phyloP scores from a whole-genome alignment of 192 early-diverging fungal species.

The Entomortierella beljakovae region DNA sequence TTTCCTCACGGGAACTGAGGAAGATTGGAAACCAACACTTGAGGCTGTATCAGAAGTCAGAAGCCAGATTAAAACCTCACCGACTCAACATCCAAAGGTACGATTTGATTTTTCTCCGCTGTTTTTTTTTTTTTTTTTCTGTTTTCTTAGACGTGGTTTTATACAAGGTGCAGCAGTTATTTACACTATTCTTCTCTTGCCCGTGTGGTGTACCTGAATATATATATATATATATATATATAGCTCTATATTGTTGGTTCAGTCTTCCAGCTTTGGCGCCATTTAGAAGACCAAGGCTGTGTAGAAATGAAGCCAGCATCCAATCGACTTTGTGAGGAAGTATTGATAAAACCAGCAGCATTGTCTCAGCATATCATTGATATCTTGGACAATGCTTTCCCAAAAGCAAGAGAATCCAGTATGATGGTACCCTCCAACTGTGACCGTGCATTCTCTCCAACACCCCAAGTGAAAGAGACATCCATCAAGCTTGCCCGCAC shows the following conservation, averaged over 20 bases:
- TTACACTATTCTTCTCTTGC: neutral
- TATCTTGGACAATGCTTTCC: slow-evolving; percentile 53
- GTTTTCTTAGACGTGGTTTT: neutral
- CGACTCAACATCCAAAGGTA: slow-evolving; percentile 57
- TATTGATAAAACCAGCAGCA: slow-evolving; percentile 45
- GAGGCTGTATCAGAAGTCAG: slow-evolving; percentile 53
- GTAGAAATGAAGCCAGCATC: slow-evolving; percentile 53
- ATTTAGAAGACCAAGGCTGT: slow-evolving; percentile 31
- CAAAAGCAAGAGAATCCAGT: slow-evolving; percentile 37
- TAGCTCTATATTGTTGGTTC: slow-evolving; percentile 50
- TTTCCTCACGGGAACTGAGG: slow-evolving; percentile 53
- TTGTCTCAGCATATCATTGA: slow-evolving; percentile 47
- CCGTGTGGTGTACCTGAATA: no score
- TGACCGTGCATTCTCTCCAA: slow-evolving; percentile 30
- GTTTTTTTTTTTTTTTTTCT: neutral
- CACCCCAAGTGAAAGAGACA: slow-evolving; percentile 15
- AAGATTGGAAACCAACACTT: slow-evolving; percentile 59
- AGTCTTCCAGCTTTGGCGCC: slow-evolving; percentile 49
- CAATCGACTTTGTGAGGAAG: slow-evolving; percentile 51
- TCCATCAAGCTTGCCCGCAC: slow-evolving; percentile 35
- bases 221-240: no score
- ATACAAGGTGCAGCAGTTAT: neutral
- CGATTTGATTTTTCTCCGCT: neutral
- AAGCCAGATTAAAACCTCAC: slow-evolving; percentile 30
- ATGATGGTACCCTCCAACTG: slow-evolving; percentile 54